Evolutionary conservation across 2,329 filamentous ascomycete species (phyloP), one percentile per base, ranked within the genome.

Genomic region (Fusarium concolor): DNA sequence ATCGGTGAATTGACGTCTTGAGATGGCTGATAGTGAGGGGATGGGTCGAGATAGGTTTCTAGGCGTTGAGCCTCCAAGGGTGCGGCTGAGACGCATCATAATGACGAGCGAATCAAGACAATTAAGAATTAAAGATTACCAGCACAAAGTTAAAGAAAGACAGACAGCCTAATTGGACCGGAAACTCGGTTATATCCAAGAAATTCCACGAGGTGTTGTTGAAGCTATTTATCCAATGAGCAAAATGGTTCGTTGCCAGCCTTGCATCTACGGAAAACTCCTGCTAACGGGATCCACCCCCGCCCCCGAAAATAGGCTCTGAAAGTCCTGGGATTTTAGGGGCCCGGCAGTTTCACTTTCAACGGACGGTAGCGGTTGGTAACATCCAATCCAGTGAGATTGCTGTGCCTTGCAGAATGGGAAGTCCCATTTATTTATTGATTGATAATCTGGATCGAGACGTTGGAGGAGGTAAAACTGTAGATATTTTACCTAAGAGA

Each of bases 1-100:
- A 10, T 79, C 76, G 51, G 76, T 76, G 26, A 80, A 83, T 72
- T 77, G 76, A 47, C 64, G 60, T 35, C 68, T 69, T 29, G 67
- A 54, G 59, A 65, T 20, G 41, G 41, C 22, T 35, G 62, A 57
- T 29, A 59, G 37, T 49, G 58, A 46, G 47, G 53, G 39, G 33
- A 65, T 31, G 51, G 42, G 49, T 29, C 47, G 66, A 31, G 56
- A 58, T 54, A 55, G 26, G 11, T 22, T 43, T 18, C 52, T 65
- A 14, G 51, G 20, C 11, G 49, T 54, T 37, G 56, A 67, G 49
- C 28, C 43, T 28, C n/a, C 56, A 44, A 68, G 37, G 41, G 46
- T 38, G 31, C 55, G 59, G 33, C 29, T 57, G 51, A 68, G 41
- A 28, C 65, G 33, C 18, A 61, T 47, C 60, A 68, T 67, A 38